phyloP scores from a whole-genome alignment of 371 early-diverging fungal genomes.

The Dinochytrium kinnereticum region DNA sequence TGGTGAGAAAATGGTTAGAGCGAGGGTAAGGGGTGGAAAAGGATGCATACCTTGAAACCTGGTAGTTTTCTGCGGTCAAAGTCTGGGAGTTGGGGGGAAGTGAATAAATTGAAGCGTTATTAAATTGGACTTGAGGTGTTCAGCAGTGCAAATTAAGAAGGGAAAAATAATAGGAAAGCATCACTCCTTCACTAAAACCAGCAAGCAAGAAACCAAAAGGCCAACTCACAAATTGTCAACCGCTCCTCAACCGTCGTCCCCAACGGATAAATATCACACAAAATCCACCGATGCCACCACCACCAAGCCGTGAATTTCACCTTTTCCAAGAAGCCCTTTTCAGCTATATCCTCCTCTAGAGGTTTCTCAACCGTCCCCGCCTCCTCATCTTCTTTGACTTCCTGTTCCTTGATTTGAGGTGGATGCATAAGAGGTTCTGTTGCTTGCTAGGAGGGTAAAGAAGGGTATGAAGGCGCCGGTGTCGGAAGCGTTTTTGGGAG shows the following conservation, averaged over 20 bases:
- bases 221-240: not conserved
- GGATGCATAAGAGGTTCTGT: not conserved
- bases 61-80: conserved; percentile 10
- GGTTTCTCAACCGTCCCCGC: not conserved
- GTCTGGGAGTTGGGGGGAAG: not conserved
- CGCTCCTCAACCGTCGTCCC: not conserved
- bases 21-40: not conserved
- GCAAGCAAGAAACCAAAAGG: too few species aligned
- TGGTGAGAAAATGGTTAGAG: not conserved
- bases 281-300: conserved; percentile 9
- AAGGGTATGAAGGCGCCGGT: too few species aligned
- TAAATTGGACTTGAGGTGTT: not conserved
- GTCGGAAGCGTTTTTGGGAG: too few species aligned
- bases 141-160: too few species aligned
- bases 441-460: too few species aligned
- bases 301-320: not conserved
- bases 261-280: conserved; percentile 1
- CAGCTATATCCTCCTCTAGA: not conserved
- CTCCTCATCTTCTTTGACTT: not conserved
- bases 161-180: too few species aligned
- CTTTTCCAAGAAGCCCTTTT: not conserved
- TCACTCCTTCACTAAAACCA: too few species aligned
- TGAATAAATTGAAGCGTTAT: not conserved
- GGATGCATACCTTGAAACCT: not conserved
- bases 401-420: not conserved